phyloP scores from a whole-genome alignment of 306 rosid genomes.

The Dalbergia cochinchinensis region DNA sequence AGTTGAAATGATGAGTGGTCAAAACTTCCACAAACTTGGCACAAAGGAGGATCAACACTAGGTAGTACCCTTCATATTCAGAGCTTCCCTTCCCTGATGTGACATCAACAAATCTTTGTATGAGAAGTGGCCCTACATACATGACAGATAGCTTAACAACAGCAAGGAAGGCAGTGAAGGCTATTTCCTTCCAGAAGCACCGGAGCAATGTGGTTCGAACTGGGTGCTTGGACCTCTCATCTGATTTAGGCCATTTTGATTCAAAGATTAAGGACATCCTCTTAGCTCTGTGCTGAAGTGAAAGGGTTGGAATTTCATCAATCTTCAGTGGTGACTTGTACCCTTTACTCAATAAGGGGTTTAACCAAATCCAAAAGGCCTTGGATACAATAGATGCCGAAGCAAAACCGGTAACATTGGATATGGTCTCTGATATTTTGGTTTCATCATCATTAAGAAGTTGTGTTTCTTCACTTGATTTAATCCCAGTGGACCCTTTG shows the following conservation, averaged over 20 bases:
- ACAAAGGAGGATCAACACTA: slow-evolving; percentile 68
- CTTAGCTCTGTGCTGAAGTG: slow-evolving; percentile 80
- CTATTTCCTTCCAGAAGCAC: slow-evolving; percentile 77
- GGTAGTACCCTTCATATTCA: slow-evolving; percentile 80
- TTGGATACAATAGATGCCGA: slow-evolving; percentile 78
- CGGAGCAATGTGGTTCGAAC: slow-evolving; percentile 80
- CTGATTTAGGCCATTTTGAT: slow-evolving; percentile 82
- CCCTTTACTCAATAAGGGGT: slow-evolving; percentile 86
- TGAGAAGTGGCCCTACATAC: slow-evolving; percentile 84
- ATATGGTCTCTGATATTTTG: slow-evolving; percentile 48
- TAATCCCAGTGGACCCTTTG: slow-evolving; percentile 74
- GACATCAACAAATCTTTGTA: slow-evolving; percentile 80
- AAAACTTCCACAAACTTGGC: slow-evolving; percentile 83
- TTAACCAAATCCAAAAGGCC: slow-evolving; percentile 92
- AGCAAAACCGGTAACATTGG: slow-evolving; percentile 73
- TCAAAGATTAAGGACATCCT: slow-evolving; percentile 71
- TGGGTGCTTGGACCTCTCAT: slow-evolving; percentile 72
- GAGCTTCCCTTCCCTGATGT: slow-evolving; percentile 86
- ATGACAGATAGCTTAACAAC: slow-evolving; percentile 67
- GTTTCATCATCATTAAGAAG: slow-evolving; percentile 45
- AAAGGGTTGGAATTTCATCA: slow-evolving; percentile 77
- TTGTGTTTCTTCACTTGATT: slow-evolving; percentile 42
- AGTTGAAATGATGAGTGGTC: slow-evolving; percentile 84
- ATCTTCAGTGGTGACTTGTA: slow-evolving; percentile 67
- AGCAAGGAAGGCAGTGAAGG: slow-evolving; percentile 85